A percentile compares a stretch with the other conserved stretches of the same genome.
These are phyloP conservation scores for Scheffersomyces segobiensis DNA, from an alignment of 1,139 yeast species.

Conservation along the genomic window DNA sequence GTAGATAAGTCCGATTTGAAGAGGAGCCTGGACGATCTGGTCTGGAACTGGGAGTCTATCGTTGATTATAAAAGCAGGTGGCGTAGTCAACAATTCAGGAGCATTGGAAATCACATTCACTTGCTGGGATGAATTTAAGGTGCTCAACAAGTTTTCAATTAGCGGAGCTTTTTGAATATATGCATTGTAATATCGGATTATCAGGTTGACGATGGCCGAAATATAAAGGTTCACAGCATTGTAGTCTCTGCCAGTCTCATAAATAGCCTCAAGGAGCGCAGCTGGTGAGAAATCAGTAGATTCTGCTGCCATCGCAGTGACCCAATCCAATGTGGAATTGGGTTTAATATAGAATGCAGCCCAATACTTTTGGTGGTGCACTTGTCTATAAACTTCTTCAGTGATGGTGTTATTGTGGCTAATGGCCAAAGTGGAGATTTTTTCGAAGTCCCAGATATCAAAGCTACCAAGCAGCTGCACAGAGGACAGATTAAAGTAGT, in stretches of 20 bases:
- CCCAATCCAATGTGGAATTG: constrained; percentile 27
- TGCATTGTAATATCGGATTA: constrained; percentile 12
- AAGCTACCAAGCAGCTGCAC: constrained; percentile 23
- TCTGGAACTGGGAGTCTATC: constrained; percentile 24
- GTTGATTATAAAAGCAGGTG: constrained; percentile 20
- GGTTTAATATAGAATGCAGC: constrained; percentile 27
- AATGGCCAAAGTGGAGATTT: constrained; percentile 18
- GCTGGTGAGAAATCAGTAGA: constrained; percentile 17
- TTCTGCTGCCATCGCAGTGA: constrained; percentile 15
- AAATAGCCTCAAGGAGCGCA: constrained; percentile 23
- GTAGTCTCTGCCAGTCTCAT: constrained; percentile 35
- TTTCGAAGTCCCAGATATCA: constrained; percentile 22
- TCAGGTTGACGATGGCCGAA: constrained; percentile 15
- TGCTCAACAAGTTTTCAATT: constrained; percentile 17
- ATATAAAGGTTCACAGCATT: constrained; percentile 29
- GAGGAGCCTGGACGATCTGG: constrained; percentile 29
- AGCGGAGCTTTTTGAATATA: constrained; percentile 22
- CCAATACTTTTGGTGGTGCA: constrained; percentile 36
- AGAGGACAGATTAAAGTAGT: constrained; percentile 24
- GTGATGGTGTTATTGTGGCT: constrained; percentile 19
- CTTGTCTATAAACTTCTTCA: constrained; percentile 27
- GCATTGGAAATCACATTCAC: constrained; percentile 15
- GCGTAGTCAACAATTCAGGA: constrained; percentile 26
- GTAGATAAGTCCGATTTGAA: constrained; percentile 34
- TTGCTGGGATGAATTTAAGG: constrained; percentile 21